phyloP scores from a whole-genome alignment of 352 stramenopile genomes.

The Thalassiosira exigua region DNA sequence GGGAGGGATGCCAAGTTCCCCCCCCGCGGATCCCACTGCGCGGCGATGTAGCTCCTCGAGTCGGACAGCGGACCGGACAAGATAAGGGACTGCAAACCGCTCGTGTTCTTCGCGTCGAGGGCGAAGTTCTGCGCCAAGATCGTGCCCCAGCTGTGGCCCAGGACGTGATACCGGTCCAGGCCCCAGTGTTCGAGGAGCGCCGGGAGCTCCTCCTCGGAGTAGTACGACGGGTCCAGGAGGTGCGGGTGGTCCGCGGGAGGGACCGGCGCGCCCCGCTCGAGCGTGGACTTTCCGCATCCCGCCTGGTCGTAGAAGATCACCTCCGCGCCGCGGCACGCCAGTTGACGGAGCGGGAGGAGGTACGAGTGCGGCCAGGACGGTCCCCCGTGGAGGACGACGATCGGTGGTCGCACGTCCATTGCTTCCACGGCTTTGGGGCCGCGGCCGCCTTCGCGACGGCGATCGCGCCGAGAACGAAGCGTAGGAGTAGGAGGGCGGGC shows the following conservation, averaged over 20 bases:
- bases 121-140: constrained; percentile 48
- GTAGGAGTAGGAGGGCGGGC: too few species aligned
- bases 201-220: constrained; percentile 56
- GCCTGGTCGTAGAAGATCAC: constrained; percentile 64
- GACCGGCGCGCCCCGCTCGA: constrained; percentile 9
- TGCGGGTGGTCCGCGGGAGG: constrained; percentile 20
- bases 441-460: neutral
- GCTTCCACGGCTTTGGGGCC: constrained; percentile 20
- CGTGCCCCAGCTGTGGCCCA: constrained; percentile 39
- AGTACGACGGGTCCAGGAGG: constrained; percentile 48
- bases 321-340: constrained; percentile 47
- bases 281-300: constrained; percentile 31
- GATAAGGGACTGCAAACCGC: constrained; percentile 37
- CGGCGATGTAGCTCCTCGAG: constrained; percentile 34
- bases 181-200: constrained; percentile 42
- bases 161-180: constrained; percentile 42
- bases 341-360: constrained; percentile 48
- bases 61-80: constrained; percentile 50
- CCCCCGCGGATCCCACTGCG: constrained; percentile 54
- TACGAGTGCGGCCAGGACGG: constrained; percentile 48
- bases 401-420: constrained; percentile 52
- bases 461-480: too few species aligned
- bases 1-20: constrained; percentile 46
- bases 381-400: constrained; percentile 50
- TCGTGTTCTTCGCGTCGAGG: constrained; percentile 4